These are phyloP conservation scores for Pseudopyricularia javanii DNA, from an alignment of 2,329 filamentous ascomycete species.

Conservation along the genomic window DNA sequence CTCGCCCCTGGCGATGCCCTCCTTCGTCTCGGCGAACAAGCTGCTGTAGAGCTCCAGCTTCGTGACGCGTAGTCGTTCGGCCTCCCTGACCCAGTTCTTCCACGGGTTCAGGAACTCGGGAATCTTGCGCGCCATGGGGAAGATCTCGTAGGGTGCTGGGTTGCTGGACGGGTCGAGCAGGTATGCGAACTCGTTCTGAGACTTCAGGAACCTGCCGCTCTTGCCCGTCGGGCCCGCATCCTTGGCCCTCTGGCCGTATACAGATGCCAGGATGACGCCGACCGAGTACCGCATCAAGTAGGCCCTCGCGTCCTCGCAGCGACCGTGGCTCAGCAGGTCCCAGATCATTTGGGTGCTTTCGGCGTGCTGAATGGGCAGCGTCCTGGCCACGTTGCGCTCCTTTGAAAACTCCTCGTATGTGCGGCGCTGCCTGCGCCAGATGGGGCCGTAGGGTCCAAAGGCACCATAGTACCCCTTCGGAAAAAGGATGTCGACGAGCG, in stretches of 20 bases:
- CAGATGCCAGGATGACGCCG: constrained; percentile 31
- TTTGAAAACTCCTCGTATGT: constrained; percentile 15
- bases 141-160: constrained; percentile 32
- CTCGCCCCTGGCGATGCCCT: constrained; percentile 10
- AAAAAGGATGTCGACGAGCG: neutral
- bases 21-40: constrained; percentile 19
- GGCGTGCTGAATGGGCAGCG: constrained; percentile 33
- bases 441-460: neutral
- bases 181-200: constrained; percentile 3
- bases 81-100: constrained; percentile 19
- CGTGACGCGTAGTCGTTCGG: constrained; percentile 20
- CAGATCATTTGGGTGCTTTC: constrained; percentile 30
- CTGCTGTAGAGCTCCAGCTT: constrained; percentile 26
- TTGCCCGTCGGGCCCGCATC: neutral
- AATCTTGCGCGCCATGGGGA: constrained; percentile 28
- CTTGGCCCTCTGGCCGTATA: constrained; percentile 30
- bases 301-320: constrained; percentile 7
- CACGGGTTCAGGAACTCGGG: constrained; percentile 31
- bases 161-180: constrained; percentile 24
- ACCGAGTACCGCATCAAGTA: neutral
- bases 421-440: neutral
- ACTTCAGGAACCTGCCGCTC: neutral
- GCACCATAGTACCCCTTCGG: neutral
- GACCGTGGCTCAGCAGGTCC: constrained; percentile 24
- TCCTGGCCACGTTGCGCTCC: constrained; percentile 21